Base-by-base conservation (phyloP, 2,329 filamentous ascomycete species). In the Fusarium denticulatum region DNA sequence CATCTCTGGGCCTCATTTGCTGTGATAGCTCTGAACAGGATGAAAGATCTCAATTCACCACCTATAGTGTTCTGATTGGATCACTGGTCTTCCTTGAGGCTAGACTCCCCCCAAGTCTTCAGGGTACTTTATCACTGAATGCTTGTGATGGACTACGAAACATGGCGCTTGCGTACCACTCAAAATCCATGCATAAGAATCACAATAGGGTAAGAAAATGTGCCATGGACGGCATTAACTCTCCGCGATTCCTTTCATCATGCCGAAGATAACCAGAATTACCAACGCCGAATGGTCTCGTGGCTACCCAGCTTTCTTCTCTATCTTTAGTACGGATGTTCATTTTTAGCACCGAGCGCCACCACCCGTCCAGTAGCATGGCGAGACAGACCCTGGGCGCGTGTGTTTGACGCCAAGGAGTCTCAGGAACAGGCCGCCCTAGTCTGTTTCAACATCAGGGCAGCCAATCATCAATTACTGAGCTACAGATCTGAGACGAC, bases 401-500 rank as follows among this genome's bases (percentile, higher is more conserved):
- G 11, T 49, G 4, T 42, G 56, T 50, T 67, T 73, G 61, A 70
- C 72, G 58, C 65, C 67, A 72, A 53, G 37, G 28, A 26, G 72
- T 75, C 69, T 75, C 72, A 75, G 70, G 73, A 57, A 49, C 59
- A 56, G 73, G 53, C 34, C 62, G 28, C 63, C 73, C 71, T 68
- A 72, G 67, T 67, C 47, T 66, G 76, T 78, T 78, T 78, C 76
- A 78, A 67, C 69, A 67, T 78, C 72, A 78, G 77, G 76, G 55
- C 73, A 69, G 59, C 76, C 72, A 77, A 61, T 77, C 60, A 63
- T 34, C n/a, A 50, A 5, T 36, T 46, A 26, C 46, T 28, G 15
- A 40, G 32, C 37, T 39, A 45, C 24, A 28, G 56, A 60, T 74
- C 76, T 75, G 74, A 77, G 69, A 77, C 76, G 58, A 39, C 18